A percentile compares a stretch with the other conserved stretches of the same genome.
These are phyloP conservation scores for Euphorbia peplus DNA, from an alignment of 345 rosid species.

Conservation along the genomic window DNA sequence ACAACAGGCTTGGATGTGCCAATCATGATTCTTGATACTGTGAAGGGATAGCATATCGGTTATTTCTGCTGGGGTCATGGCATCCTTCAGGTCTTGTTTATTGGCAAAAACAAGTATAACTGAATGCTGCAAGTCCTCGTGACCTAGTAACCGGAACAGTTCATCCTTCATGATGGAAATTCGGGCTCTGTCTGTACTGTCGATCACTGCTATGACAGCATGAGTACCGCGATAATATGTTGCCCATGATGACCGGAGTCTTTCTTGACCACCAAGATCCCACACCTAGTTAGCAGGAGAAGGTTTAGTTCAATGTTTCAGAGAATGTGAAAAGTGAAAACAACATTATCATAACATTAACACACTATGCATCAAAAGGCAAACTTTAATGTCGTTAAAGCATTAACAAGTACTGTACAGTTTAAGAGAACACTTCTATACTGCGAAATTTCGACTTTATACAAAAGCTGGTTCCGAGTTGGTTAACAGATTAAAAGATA, in stretches of 20 bases:
- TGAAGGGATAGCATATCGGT: conserved; percentile 86
- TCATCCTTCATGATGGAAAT: conserved; percentile 87
- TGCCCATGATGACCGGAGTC: conserved; percentile 92
- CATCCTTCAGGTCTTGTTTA: conserved; percentile 90
- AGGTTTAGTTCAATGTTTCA: not conserved
- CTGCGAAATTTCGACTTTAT: not conserved
- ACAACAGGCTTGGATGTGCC: conserved; percentile 96
- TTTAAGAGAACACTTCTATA: too few relatives aligned
- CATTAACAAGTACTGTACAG: not conserved
- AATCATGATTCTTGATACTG: conserved; percentile 87
- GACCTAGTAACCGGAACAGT: conserved; percentile 72
- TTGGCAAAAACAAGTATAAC: conserved; percentile 85
- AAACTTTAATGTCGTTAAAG: too few relatives aligned
- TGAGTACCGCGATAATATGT: conserved; percentile 93
- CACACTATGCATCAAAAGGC: not conserved
- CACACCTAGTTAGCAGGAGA: conserved; percentile 52
- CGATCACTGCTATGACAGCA: conserved; percentile 79
- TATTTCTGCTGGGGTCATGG: conserved; percentile 88
- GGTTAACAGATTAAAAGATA: not conserved
- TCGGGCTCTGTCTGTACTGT: conserved; percentile 91
- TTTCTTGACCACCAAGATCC: conserved; percentile 98
- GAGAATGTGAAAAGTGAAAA: not conserved
- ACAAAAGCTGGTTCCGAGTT: not conserved
- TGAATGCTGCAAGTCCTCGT: conserved; percentile 66
- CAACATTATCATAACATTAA: not conserved